A percentile compares a stretch with the other conserved stretches of the same genome.
Conservation (phyloP, 2,329 filamentous ascomycete genomes). For the Leptosphaerulina australis region DNA sequence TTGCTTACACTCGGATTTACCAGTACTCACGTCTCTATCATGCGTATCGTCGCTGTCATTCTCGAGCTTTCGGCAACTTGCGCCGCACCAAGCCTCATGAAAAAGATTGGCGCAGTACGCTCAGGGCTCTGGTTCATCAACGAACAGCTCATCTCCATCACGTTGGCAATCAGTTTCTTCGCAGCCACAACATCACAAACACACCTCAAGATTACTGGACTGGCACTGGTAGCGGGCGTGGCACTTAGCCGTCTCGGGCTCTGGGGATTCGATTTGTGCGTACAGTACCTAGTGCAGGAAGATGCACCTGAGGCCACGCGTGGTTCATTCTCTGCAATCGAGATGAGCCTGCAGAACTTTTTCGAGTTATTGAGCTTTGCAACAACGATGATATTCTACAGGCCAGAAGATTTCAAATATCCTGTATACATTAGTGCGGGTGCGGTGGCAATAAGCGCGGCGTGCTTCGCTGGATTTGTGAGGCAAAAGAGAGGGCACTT, state of each 20-base stretch:
- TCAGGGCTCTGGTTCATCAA: slow-evolving; percentile 73
- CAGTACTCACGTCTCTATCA: slow-evolving; percentile 59
- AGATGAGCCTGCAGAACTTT: slow-evolving; percentile 70
- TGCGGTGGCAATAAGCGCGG: slow-evolving; percentile 58
- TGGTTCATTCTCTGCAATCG: slow-evolving; percentile 72
- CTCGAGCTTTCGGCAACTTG: slow-evolving; percentile 68
- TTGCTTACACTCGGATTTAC: slow-evolving; percentile 62
- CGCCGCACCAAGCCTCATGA: slow-evolving; percentile 63
- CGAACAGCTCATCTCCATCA: slow-evolving; percentile 67
- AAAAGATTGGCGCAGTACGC: slow-evolving; percentile 59
- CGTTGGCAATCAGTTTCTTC: slow-evolving; percentile 48
- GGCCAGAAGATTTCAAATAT: slow-evolving; percentile 68
- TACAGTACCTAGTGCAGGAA: slow-evolving; percentile 56
- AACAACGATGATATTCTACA: slow-evolving; percentile 68
- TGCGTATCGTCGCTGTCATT: slow-evolving; percentile 59
- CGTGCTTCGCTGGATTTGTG: slow-evolving; percentile 63
- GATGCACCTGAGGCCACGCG: slow-evolving; percentile 53
- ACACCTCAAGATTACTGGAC: slow-evolving; percentile 31
- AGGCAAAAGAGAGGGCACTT: slow-evolving; percentile 63
- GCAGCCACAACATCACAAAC: slow-evolving; percentile 17
- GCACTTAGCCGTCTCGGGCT: slow-evolving; percentile 52
- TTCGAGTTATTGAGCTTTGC: slow-evolving; percentile 73
- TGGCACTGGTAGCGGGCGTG: slow-evolving; percentile 47
- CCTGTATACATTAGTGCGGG: slow-evolving; percentile 65
- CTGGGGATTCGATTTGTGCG: slow-evolving; percentile 57